Base-by-base conservation (phyloP, 371 early-diverging fungal species). In the Chytridium lagenaria region DNA sequence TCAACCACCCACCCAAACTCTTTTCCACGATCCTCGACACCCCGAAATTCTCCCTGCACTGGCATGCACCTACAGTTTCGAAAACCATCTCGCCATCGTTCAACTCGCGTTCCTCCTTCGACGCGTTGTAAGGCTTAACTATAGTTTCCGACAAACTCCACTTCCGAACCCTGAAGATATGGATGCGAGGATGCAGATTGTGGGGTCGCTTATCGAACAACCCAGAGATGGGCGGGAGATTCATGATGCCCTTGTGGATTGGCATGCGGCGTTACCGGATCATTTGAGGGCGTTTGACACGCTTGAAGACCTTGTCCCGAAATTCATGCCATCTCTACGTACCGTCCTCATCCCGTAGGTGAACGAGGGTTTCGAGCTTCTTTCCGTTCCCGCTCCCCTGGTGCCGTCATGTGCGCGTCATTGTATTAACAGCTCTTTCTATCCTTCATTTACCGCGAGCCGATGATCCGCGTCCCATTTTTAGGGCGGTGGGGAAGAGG, bases 221-320 rank as follows among this genome's bases (percentile, higher is more conserved):
- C 74, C 69, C 1, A 30, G 34, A 2, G 69, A 74, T 50, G 57
- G 37, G 10, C 22, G 50, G 2, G 37, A 26, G 12, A 33, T 74
- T 23, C 74, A 74, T 37, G 66, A 68, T 36, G 69, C 69, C 31
- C 30, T 74, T 12, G 59, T 74, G 31, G 69, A 74, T 37, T 74
- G 69, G 52, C 68, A 74, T 55, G 40, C 51, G 44, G 36, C 33
- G 37, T 61, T 74, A 1, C 74, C 74, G 16, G 38, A 50, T 7
- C 19, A 36, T 5, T 64, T 69, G 36, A 59, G 61, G 44, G 67
- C 65, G n/a, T 74, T 74, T 59, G 22, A 51, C 28, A 67, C 74
- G 22, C 38, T 74, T 5, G 59, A 50, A 12, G 68, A 73, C 16
- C 55, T 73, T 23, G 37, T 59, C 26, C 59, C 59, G 19, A 63